Evolutionary conservation across 352 stramenopile genomes (phyloP).

Genomic region (Phytophthora citricola): DNA sequence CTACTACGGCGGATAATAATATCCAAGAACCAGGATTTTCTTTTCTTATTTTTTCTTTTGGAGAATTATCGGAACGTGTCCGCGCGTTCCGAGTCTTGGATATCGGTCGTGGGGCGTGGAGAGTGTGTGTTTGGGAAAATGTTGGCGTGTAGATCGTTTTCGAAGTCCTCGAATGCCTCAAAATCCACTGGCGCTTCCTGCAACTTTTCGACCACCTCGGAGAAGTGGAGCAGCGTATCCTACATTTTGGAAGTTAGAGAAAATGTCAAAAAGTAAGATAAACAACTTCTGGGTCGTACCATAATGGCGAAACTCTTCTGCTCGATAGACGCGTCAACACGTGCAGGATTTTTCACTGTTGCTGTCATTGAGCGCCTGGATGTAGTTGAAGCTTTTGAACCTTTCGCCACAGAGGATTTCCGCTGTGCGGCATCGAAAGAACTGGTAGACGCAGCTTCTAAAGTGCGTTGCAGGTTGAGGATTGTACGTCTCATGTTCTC

Average conservation of each 20-base stretch:
- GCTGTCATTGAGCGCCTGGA: slow-evolving; percentile 24
- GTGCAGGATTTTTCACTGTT: slow-evolving; percentile 39
- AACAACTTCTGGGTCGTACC: slow-evolving; percentile 32
- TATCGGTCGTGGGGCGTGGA: slow-evolving; percentile 7
- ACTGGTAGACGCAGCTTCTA: slow-evolving; percentile 50
- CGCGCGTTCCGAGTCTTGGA: background rate
- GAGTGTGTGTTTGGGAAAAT: slow-evolving; percentile 17
- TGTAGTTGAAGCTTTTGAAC: slow-evolving; percentile 9
- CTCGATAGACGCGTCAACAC: slow-evolving; percentile 57
- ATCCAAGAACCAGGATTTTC: slow-evolving; percentile 11
- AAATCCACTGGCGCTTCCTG: slow-evolving; percentile 58
- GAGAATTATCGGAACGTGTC: slow-evolving; percentile 14
- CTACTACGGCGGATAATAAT: background rate
- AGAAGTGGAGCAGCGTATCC: slow-evolving; percentile 71
- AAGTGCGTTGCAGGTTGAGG: slow-evolving; percentile 54
- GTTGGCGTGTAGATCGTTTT: slow-evolving; percentile 24
- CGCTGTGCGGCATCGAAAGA: slow-evolving; percentile 40
- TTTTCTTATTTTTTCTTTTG: background rate
- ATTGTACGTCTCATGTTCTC: slow-evolving; percentile 57
- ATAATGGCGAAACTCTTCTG: slow-evolving; percentile 62
- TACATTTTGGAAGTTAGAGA: slow-evolving; percentile 19
- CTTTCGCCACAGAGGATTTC: slow-evolving; percentile 26
- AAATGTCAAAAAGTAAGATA: background rate
- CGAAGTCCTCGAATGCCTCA: slow-evolving; percentile 39
- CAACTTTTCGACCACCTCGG: slow-evolving; percentile 56